A percentile compares a stretch with the other conserved stretches of the same genome.
phyloP scores from a whole-genome alignment of 2,329 filamentous ascomycete species.

The Metarhizium brunneum region DNA sequence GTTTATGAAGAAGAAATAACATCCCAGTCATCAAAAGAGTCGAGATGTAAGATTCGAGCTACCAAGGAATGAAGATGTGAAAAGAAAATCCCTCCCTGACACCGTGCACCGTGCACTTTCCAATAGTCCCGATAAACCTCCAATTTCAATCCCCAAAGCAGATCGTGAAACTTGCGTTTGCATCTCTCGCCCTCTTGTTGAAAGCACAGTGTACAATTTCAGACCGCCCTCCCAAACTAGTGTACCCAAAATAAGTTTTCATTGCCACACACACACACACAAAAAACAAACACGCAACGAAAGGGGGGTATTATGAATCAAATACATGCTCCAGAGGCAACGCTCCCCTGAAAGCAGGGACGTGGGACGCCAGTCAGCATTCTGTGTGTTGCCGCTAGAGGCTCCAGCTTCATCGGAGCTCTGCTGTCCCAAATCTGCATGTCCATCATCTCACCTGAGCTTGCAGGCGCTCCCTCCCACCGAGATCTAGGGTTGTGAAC shows the following conservation, averaged over 20 bases:
- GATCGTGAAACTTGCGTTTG: background rate
- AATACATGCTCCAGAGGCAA: background rate
- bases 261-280: background rate
- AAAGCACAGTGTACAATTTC: background rate
- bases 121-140: background rate
- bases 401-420: conserved; percentile 19
- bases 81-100: background rate
- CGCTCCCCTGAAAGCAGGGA: background rate
- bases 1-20: background rate
- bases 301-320: background rate
- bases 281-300: background rate
- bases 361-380: background rate
- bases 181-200: background rate
- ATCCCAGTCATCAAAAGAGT: no score
- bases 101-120: background rate
- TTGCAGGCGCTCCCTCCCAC: conserved; percentile 16
- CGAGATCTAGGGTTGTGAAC: conserved; percentile 16
- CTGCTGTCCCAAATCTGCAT: conserved; percentile 19
- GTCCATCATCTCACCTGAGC: conserved; percentile 19
- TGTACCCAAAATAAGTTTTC: background rate
- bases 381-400: conserved; percentile 6
- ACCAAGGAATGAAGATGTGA: background rate
- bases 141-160: background rate
- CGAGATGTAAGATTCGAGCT: background rate
- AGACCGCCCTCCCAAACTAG: background rate